These are phyloP conservation scores for Lotus japonicus DNA, from an alignment of 306 rosid species.

Conservation along the genomic window DNA sequence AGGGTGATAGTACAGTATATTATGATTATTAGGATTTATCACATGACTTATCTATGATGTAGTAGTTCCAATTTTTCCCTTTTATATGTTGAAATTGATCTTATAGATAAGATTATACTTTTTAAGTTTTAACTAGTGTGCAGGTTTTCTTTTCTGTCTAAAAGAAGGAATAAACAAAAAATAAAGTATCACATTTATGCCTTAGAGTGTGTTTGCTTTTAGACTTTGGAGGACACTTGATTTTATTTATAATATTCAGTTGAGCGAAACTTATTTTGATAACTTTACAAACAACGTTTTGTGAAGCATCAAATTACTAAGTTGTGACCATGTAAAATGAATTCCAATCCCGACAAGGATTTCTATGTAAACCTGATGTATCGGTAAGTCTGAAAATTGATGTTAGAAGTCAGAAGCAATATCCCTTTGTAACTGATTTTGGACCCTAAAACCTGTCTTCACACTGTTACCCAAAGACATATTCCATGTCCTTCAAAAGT, in stretches of 20 bases:
- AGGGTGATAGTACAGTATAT: not conserved
- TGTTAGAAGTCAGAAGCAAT: not conserved
- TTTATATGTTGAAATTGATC: not conserved
- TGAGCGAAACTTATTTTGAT: not conserved
- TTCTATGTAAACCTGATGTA: not conserved
- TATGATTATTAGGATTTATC: not conserved
- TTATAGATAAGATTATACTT: not conserved
- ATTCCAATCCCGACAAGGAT: not conserved
- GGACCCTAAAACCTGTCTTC: not conserved
- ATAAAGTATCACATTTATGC: not conserved
- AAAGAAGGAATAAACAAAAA: not conserved
- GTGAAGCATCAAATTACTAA: not conserved
- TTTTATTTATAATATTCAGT: not conserved
- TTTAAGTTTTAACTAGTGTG: not conserved
- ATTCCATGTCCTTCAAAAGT: not conserved
- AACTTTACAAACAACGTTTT: not conserved
- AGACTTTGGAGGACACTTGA: not conserved
- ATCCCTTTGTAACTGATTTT: not conserved
- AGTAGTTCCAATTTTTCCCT: not conserved
- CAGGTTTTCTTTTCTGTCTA: not conserved
- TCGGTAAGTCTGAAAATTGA: not conserved
- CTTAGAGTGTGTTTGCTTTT: not conserved
- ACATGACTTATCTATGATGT: not conserved
- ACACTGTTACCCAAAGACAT: not conserved
- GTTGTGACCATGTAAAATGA: not conserved